Evolutionary conservation across 1,284 basidiomycete species (phyloP), one percentile per base, ranked within the genome.

Genomic region (Sporisorium reilianum): DNA sequence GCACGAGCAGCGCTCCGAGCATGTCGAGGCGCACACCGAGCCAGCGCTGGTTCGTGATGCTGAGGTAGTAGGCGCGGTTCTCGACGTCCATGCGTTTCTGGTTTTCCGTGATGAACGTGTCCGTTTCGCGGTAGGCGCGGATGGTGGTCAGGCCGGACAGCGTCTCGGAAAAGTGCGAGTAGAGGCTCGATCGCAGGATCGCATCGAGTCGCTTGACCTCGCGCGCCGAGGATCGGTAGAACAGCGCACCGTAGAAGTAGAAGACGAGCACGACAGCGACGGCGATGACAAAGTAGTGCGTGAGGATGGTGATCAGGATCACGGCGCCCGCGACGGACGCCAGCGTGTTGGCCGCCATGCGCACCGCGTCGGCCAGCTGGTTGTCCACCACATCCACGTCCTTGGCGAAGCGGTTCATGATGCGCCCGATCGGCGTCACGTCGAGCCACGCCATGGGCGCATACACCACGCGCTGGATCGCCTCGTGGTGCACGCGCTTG

Each of bases 321-420:
- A 91, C 86, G 11, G 90, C 86, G 12, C 90, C 90, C 2, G 89
- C 53, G 18, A 91, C 78, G 10, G 78, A 78, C 8, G 80, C 79
- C 8, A 85, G 52, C 11, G 85, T 86, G 66, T 70, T 61, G 62
- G 72, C 61, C 40, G 78, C 78, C 88, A 79, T 80, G 23, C 71
- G 64, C 26, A 81, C 63, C 10, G 80, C 75, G 62, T 85, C 83
- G 36, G 80, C 80, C 32, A 88, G 85, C 46, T 86, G 87, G 80
- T 93, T 95, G 85, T 96, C 94, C 61, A 95, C 88, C 0, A 93
- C 94, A 82, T 96, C 93, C 52, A 94, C 90, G 85, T 95, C 92
- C 62, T 85, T 89, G 36, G 80, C 69, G 85, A 93, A 80, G 5
- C 92, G 88, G 84, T 93, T 93, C 89, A 93, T 91, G 79, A 96